Base-by-base conservation (phyloP, 2,329 filamentous ascomycete species). In the Microdochium paspali region DNA sequence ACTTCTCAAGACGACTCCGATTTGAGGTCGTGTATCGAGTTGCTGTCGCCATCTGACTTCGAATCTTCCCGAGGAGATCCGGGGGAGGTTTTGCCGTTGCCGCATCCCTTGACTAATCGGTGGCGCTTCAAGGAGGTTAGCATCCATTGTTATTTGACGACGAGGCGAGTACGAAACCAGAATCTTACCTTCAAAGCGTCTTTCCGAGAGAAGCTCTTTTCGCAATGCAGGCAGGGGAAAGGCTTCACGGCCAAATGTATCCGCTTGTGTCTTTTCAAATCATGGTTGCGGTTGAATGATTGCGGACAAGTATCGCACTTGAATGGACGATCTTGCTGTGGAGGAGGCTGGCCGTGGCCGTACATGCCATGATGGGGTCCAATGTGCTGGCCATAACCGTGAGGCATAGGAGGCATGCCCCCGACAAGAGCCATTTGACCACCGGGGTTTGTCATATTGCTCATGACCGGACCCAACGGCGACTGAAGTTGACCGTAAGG, bases 181-280 rank as follows among this genome's bases (percentile, higher is more conserved):
- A 13, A 35, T 7, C 80, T 58, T 71, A 97, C 93, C 87, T 97
- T 97, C 25, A 98, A 72, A 10, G 93, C 93, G 66, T 97, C 93
- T 64, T 97, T 97, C 50, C 93, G 78, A 3, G 90, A 96, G 61
- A 98, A 98, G 62, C 87, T 93, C 77, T 97, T 97, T 51, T 95
- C 90, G 63, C 93, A 98, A 59, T 85, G 85, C 6, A 73, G 80
- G 64, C 93, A 98, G 0, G 90, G 90, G 64, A 91, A 97, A 0
- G 93, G 93, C 73, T 98, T 98, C 35, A 97, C 88, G 0, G 90
- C 87, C 49, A 97, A 68, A 66, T 98, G 93, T 50, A 97, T 97
- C 45, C 90, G 75, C 73, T 95, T 95, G 65, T 98, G 93, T 46
- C 93, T 79, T 69, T 98, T 98, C 57, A 97, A 67, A 61, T 97